Percentiles rank a stretch among this genome's conserved stretches.
These are phyloP conservation scores for Leishmania martiniquensis DNA, from an alignment of 208 protist genomes.

Conservation along the genomic window DNA sequence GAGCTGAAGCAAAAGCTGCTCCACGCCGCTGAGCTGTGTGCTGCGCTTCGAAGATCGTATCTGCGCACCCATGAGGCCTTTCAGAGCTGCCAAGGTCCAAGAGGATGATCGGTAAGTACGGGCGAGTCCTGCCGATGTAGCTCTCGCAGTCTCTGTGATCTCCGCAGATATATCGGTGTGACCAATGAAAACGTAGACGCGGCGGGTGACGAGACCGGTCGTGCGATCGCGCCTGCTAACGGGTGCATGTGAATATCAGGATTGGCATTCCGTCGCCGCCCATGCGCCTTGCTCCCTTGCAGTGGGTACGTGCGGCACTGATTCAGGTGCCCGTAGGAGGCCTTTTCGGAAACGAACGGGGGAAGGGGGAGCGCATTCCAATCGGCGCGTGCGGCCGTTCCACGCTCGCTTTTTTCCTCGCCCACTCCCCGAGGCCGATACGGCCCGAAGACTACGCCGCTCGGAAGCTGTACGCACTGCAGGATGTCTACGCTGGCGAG, in stretches of 20 bases:
- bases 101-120: constrained; percentile 44
- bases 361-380: constrained; percentile 91
- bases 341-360: constrained; percentile 89
- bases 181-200: neutral
- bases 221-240: neutral
- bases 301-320: constrained; percentile 43
- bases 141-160: neutral
- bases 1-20: constrained; percentile 49
- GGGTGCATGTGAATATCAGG: constrained; percentile 27
- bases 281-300: constrained; percentile 50
- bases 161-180: neutral
- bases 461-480: constrained; percentile 49
- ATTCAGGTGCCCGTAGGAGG: constrained; percentile 78
- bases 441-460: constrained; percentile 64
- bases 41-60: constrained; percentile 47
- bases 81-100: constrained; percentile 53
- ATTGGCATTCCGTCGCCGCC: constrained; percentile 54
- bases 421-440: constrained; percentile 77
- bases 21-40: constrained; percentile 37
- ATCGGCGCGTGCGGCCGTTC: constrained; percentile 72
- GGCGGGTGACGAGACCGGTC: constrained; percentile 1
- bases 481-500: constrained; percentile 46
- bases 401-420: constrained; percentile 60
- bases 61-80: constrained; percentile 41
- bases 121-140: constrained; percentile 12